phyloP scores from a whole-genome alignment of 2,329 filamentous ascomycete genomes.

The Fusarium multiceps region DNA sequence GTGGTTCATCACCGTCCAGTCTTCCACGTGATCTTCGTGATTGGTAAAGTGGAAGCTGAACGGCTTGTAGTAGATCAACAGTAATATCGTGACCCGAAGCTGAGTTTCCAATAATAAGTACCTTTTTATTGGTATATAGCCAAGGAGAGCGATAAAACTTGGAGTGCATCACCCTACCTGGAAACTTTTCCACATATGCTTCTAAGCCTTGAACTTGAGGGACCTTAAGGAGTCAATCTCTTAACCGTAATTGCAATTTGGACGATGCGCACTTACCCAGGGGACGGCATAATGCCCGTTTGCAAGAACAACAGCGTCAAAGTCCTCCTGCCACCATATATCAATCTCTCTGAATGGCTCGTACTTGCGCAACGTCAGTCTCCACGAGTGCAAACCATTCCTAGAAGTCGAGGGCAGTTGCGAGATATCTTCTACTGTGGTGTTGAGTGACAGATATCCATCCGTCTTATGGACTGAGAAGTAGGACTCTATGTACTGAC shows the following conservation, averaged over 20 bases:
- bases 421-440: slow-evolving; percentile 63
- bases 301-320: slow-evolving; percentile 58
- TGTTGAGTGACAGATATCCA: slow-evolving; percentile 58
- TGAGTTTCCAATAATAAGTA: slow-evolving; percentile 58
- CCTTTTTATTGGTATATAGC: slow-evolving; percentile 49
- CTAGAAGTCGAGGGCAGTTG: slow-evolving; percentile 39
- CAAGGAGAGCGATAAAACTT: slow-evolving; percentile 57
- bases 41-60: slow-evolving; percentile 60
- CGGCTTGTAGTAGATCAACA: slow-evolving; percentile 52
- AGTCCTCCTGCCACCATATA: slow-evolving; percentile 65
- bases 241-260: rapidly evolving
- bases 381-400: slow-evolving; percentile 53
- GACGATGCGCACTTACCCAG: slow-evolving; percentile 51
- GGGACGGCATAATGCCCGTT: slow-evolving; percentile 60
- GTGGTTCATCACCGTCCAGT: slow-evolving; percentile 63
- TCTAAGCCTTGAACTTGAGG: slow-evolving; percentile 59
- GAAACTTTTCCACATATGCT: slow-evolving; percentile 53
- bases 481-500: slow-evolving; percentile 67
- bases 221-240: slow-evolving; percentile 47
- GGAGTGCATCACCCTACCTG: slow-evolving; percentile 57
- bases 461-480: slow-evolving; percentile 63
- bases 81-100: slow-evolving; percentile 57
- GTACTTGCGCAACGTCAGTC: slow-evolving; percentile 59
- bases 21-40: slow-evolving; percentile 61
- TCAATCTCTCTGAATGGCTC: slow-evolving; percentile 58